Conservation (phyloP, 352 stramenopile species). For the Phytopythium delawarense region DNA sequence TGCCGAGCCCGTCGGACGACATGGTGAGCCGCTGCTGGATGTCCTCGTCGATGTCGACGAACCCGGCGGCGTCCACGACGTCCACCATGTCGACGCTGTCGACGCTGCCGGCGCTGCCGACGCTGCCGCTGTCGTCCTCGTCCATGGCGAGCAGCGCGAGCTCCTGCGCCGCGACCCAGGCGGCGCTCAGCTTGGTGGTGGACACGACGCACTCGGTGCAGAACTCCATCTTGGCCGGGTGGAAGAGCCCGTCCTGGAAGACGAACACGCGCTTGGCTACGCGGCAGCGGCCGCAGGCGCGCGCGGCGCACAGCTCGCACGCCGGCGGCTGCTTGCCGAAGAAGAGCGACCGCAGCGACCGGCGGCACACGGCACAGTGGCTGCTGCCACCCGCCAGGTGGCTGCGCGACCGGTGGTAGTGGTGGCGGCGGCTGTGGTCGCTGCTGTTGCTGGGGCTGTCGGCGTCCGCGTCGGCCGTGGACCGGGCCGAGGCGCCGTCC, state of each 20-base stretch:
- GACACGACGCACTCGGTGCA: slow-evolving; percentile 43
- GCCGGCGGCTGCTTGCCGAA: slow-evolving; percentile 13
- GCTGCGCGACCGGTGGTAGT: slow-evolving; percentile 7
- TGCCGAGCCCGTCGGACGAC: slow-evolving; percentile 19
- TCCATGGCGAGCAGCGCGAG: slow-evolving; percentile 17
- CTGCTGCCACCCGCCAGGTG: background rate
- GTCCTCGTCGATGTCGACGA: slow-evolving; percentile 22
- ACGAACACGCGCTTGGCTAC: slow-evolving; percentile 32
- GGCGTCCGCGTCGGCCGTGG: slow-evolving; percentile 6
- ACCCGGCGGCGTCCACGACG: background rate
- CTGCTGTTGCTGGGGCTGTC: slow-evolving; percentile 21
- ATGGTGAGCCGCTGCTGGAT: slow-evolving; percentile 23
- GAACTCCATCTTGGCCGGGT: slow-evolving; percentile 69
- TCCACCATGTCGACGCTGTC: slow-evolving; percentile 6
- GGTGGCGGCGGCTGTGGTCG: slow-evolving; percentile 12
- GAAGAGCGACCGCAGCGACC: slow-evolving; percentile 18
- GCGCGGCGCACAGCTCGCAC: slow-evolving; percentile 32
- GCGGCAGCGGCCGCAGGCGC: slow-evolving; percentile 32
- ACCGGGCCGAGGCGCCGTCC: background rate
- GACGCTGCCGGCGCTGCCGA: background rate
- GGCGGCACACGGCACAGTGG: slow-evolving; percentile 24
- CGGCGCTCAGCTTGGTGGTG: slow-evolving; percentile 41
- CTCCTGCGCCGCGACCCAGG: slow-evolving; percentile 51
- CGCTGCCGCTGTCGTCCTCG: background rate
- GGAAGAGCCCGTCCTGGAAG: slow-evolving; percentile 30